phyloP scores from a whole-genome alignment of 2,329 filamentous ascomycete genomes.

The Aspergillus sergii region DNA sequence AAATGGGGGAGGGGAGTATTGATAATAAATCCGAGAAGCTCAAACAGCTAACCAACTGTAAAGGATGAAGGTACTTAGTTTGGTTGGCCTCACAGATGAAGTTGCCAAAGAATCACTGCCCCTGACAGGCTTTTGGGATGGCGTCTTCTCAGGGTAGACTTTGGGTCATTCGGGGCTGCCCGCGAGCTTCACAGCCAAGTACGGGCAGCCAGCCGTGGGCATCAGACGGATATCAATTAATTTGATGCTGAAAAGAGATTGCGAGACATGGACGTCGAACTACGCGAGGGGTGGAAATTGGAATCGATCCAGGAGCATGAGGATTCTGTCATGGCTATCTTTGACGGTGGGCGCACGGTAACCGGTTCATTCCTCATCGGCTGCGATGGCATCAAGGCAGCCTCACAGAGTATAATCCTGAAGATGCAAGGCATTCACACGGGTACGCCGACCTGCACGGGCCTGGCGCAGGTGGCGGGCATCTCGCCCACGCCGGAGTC shows the following conservation, averaged over 20 bases:
- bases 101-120: neutral
- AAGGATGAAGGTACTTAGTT: constrained; percentile 7
- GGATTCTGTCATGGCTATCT: neutral
- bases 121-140: constrained; percentile 4
- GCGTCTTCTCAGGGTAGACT: neutral
- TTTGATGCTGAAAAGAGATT: neutral
- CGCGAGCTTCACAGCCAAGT: neutral
- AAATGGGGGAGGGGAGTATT: constrained; percentile 4
- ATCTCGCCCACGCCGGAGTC: neutral
- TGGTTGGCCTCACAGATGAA: neutral
- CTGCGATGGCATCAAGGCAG: constrained; percentile 9
- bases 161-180: neutral
- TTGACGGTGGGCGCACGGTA: neutral
- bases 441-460: neutral
- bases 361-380: constrained; percentile 9
- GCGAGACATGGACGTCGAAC: neutral
- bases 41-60: neutral
- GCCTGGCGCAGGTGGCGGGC: constrained; percentile 3
- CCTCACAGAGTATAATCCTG: neutral
- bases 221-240: constrained; percentile 1
- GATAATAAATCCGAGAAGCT: neutral
- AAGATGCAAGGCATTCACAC: neutral
- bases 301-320: neutral
- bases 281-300: constrained; percentile 6
- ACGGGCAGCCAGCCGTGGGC: neutral